Evolutionary conservation across 176 grass and related monocot species (phyloP).

Genomic region (Paspalum vaginatum): DNA sequence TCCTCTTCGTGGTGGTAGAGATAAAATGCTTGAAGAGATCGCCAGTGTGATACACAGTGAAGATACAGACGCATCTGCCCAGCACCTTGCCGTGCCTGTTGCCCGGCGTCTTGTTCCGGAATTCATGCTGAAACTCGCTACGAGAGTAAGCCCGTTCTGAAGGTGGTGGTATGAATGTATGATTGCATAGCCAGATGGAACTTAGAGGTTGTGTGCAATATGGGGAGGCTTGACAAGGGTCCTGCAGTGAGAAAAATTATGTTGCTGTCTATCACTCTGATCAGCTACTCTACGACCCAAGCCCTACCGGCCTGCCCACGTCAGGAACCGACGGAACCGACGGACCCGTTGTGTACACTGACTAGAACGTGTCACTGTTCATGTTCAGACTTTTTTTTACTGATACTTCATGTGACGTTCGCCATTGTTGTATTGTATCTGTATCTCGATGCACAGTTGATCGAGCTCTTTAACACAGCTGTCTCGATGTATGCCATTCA

Average conservation of each 20-base stretch:
- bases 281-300: neutral
- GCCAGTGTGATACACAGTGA: slow-evolving; percentile 53
- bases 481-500: too few species aligned
- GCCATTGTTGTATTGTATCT: too few species aligned
- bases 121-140: slow-evolving; percentile 78
- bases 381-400: too few species aligned
- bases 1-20: slow-evolving; percentile 89
- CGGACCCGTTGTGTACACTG: neutral
- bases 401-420: too few species aligned
- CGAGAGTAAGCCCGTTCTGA: slow-evolving; percentile 89
- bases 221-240: too few species aligned
- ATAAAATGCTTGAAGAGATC: slow-evolving; percentile 85
- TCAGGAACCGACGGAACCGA: too few species aligned
- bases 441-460: too few species aligned
- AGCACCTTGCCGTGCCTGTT: slow-evolving; percentile 44
- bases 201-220: slow-evolving; percentile 12
- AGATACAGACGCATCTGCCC: slow-evolving; percentile 27
- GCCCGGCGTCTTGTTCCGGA: slow-evolving; percentile 91
- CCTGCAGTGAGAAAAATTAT: neutral
- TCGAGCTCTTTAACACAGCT: too few species aligned
- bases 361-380: neutral
- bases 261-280: neutral
- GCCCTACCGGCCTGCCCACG: too few species aligned
- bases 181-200: neutral
- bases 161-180: neutral